These are phyloP conservation scores for Isabelozyma heimii DNA, from an alignment of 805 yeast genomes.

Conservation along the genomic window DNA sequence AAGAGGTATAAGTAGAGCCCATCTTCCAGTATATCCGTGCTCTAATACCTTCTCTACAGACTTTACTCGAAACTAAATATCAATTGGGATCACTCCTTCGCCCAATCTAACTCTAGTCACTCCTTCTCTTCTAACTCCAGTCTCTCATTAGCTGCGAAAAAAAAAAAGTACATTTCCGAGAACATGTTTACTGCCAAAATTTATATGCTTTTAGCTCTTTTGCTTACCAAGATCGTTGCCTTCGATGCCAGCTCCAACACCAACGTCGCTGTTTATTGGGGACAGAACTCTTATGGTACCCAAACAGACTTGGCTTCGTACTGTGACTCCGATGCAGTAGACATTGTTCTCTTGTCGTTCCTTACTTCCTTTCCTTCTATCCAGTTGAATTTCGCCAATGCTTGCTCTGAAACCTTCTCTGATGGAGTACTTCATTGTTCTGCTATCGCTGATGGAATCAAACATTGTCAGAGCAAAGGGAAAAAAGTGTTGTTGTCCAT, in stretches of 20 bases:
- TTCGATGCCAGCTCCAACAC: constrained; percentile 38
- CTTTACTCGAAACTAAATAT: not conserved
- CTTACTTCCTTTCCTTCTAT: constrained; percentile 53
- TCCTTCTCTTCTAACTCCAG: not conserved
- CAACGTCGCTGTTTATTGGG: constrained; percentile 82
- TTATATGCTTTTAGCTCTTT: not conserved
- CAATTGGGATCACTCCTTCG: not conserved
- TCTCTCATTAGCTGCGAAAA: not conserved
- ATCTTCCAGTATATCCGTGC: not conserved
- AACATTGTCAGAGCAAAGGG: constrained; percentile 74
- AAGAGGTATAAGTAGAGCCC: not conserved
- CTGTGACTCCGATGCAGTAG: constrained; percentile 69
- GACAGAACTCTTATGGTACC: constrained; percentile 61
- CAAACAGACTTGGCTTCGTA: constrained; percentile 45
- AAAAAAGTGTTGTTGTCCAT: constrained; percentile 74
- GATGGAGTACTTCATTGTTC: constrained; percentile 45
- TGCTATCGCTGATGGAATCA: constrained; percentile 56
- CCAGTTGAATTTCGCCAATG: constrained; percentile 48
- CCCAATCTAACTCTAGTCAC: not conserved
- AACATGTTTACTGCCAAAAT: not conserved
- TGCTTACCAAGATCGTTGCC: constrained; percentile 5
- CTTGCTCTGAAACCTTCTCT: constrained; percentile 37
- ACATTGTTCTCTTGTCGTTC: constrained; percentile 71
- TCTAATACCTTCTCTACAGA: too few species aligned
- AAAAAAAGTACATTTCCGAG: not conserved